Base-by-base conservation (phyloP, 2,329 filamentous ascomycete species). In the Fusarium zealandicum region DNA sequence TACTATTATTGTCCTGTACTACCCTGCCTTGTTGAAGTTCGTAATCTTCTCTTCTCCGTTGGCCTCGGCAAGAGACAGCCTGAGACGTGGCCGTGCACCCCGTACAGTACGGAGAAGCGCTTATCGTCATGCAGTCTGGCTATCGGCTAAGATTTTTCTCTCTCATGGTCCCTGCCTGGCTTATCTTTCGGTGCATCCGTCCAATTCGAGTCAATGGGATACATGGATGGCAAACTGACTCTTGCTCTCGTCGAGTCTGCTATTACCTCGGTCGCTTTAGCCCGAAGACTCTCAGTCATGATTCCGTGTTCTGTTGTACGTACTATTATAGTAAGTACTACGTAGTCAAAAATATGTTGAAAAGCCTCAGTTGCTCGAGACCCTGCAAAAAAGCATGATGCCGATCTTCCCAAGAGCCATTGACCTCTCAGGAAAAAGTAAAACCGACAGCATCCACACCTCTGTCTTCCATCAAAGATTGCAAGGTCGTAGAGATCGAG, bases 171-270 rank as follows among this genome's bases (percentile, higher is more conserved):
- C 28, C 48, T 60, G 36, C 28, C 48, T 60, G 38, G 41, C 59
- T 63, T 64, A 59, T 60, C 63, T 66, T 41, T 66, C 59, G 53
- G 63, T 28, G 45, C 42, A 46, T 36, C 65, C 59, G 54, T 56
- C 31, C 51, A 47, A 58, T 46, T 55, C 46, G 20, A 56, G 46
- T 62, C 61, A 54, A 60, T 50, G 18, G 30, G 41, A 43, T 32
- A 31, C 25, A 22, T 54, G 14, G 35, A 38, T 40, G 7, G 30
- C 18, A 27, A 45, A 20, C 30, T 42, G 32, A 27, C 46, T 50
- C 44, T 31, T 51, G 45, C 10, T 14, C 27, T 48, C 18, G 14
- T 36, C 36, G 41, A 41, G 17, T 28, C 46, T 6, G 33, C 57
- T 33, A 41, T 39, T 43, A 8, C 32, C 30, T 58, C 17, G 20